Conservation (phyloP, 805 yeast species). For the Nakazawaea siamensis region DNA sequence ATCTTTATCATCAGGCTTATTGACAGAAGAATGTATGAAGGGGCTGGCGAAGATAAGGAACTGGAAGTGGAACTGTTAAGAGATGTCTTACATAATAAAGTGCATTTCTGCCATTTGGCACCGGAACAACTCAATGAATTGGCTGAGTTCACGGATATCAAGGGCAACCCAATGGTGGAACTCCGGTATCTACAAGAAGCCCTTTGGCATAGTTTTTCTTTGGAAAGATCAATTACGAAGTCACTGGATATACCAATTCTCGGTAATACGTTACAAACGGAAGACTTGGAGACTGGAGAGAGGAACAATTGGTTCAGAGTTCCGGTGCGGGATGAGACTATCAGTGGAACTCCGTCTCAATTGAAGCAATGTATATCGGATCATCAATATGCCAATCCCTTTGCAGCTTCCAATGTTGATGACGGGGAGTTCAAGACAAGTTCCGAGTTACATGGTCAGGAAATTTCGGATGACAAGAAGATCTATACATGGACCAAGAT, state of each 20-base stretch:
- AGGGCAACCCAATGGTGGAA: slow-evolving; percentile 29
- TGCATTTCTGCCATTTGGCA: slow-evolving; percentile 40
- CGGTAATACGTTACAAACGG: slow-evolving; percentile 19
- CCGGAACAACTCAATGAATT: slow-evolving; percentile 37
- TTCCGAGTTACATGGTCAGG: slow-evolving; percentile 1
- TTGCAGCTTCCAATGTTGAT: not conserved
- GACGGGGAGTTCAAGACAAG: slow-evolving; percentile 7
- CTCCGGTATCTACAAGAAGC: slow-evolving; percentile 34
- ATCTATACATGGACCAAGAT: slow-evolving; percentile 29
- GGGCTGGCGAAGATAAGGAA: not conserved
- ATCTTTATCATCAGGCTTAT: slow-evolving; percentile 34
- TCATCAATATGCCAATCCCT: slow-evolving; percentile 13
- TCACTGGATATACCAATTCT: slow-evolving; percentile 20
- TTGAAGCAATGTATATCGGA: slow-evolving; percentile 21
- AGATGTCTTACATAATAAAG: slow-evolving; percentile 29
- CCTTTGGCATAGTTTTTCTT: slow-evolving; percentile 37
- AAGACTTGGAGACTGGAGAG: slow-evolving; percentile 21
- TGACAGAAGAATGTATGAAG: slow-evolving; percentile 9
- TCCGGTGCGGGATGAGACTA: slow-evolving; percentile 39
- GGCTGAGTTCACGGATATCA: slow-evolving; percentile 28
- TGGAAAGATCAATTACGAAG: slow-evolving; percentile 31
- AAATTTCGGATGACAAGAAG: not conserved
- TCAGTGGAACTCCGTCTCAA: slow-evolving; percentile 33
- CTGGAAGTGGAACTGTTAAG: slow-evolving; percentile 15
- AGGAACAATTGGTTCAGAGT: slow-evolving; percentile 27